phyloP scores from a whole-genome alignment of 2,329 filamentous ascomycete genomes.

The Anisogramma anomala region DNA sequence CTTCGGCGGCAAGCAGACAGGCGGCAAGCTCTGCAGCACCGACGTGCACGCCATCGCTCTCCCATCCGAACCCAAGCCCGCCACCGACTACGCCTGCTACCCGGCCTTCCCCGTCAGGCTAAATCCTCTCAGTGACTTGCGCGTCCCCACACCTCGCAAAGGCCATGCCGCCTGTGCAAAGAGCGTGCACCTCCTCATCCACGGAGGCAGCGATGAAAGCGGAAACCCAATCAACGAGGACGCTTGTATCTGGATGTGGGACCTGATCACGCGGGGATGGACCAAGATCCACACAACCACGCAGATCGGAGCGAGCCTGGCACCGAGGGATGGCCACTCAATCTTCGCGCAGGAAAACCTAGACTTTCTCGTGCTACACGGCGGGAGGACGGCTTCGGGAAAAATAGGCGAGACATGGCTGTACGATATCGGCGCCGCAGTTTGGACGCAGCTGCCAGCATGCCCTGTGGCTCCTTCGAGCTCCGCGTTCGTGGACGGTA shows the following conservation, averaged over 20 bases:
- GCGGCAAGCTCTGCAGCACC: slow-evolving; percentile 32
- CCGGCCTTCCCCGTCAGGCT: slow-evolving; percentile 21
- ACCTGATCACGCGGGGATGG: slow-evolving; percentile 26
- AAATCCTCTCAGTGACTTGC: slow-evolving; percentile 18
- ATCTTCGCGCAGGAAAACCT: slow-evolving; percentile 30
- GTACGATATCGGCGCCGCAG: slow-evolving; percentile 35
- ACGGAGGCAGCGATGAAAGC: slow-evolving; percentile 24
- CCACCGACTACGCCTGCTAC: slow-evolving; percentile 24
- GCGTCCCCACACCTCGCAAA: slow-evolving; percentile 23
- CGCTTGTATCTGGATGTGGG: slow-evolving; percentile 27
- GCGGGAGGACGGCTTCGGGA: slow-evolving; percentile 26
- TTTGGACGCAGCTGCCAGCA: slow-evolving; percentile 38
- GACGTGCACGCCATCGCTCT: slow-evolving; percentile 41
- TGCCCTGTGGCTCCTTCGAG: slow-evolving; percentile 28
- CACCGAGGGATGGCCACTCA: slow-evolving; percentile 22
- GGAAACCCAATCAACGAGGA: slow-evolving; percentile 23
- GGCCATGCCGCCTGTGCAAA: slow-evolving; percentile 27
- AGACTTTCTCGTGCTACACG: slow-evolving; percentile 40
- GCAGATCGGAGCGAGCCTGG: slow-evolving; percentile 22
- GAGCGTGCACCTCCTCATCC: slow-evolving; percentile 23
- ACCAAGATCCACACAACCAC: slow-evolving; percentile 21
- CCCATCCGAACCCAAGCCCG: slow-evolving; percentile 28
- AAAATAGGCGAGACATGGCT: slow-evolving; percentile 34
- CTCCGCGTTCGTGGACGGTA: slow-evolving; percentile 32
- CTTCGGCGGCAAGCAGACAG: slow-evolving; percentile 36